Conservation (phyloP, 352 stramenopile genomes). For the Peronospora belbahrii region DNA sequence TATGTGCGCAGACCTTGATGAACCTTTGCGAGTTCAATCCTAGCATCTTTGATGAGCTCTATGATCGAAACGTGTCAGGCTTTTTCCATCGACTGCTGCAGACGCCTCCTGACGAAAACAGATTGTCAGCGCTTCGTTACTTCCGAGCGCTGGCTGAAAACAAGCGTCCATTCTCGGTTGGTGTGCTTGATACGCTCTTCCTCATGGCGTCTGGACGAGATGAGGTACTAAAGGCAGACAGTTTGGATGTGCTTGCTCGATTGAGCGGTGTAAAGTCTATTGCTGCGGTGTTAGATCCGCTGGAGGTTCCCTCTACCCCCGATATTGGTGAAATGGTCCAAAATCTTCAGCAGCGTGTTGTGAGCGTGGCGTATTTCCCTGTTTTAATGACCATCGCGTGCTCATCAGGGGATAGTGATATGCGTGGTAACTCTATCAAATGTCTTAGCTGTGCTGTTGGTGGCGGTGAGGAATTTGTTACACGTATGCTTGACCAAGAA, state of each 20-base stretch:
- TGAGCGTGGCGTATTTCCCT: slow-evolving; percentile 52
- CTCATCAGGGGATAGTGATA: slow-evolving; percentile 33
- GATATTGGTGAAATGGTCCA: slow-evolving; percentile 42
- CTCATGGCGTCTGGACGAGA: slow-evolving; percentile 58
- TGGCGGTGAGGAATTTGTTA: slow-evolving; percentile 43
- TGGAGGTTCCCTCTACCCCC: slow-evolving; percentile 31
- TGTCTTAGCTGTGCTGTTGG: slow-evolving; percentile 60
- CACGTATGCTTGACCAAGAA: slow-evolving; percentile 64
- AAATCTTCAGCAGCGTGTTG: slow-evolving; percentile 57
- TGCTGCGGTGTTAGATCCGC: slow-evolving; percentile 31
- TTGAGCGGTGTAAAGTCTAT: slow-evolving; percentile 53
- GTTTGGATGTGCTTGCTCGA: slow-evolving; percentile 44
- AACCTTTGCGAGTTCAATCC: slow-evolving; percentile 71
- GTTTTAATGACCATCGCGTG: slow-evolving; percentile 54
- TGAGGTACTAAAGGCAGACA: slow-evolving; percentile 35
- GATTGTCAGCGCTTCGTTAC: slow-evolving; percentile 59
- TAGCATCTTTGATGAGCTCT: slow-evolving; percentile 55
- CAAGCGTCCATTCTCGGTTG: slow-evolving; percentile 38
- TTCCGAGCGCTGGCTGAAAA: slow-evolving; percentile 56
- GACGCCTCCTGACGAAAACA: slow-evolving; percentile 70
- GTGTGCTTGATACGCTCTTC: slow-evolving; percentile 68
- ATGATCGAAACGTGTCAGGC: slow-evolving; percentile 53
- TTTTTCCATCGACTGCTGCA: slow-evolving; percentile 74
- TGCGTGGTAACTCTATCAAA: slow-evolving; percentile 54
- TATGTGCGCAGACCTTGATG: slow-evolving; percentile 66